Base-by-base conservation (phyloP, 176 grass and related monocot genomes). In the Saccharum officinarum region DNA sequence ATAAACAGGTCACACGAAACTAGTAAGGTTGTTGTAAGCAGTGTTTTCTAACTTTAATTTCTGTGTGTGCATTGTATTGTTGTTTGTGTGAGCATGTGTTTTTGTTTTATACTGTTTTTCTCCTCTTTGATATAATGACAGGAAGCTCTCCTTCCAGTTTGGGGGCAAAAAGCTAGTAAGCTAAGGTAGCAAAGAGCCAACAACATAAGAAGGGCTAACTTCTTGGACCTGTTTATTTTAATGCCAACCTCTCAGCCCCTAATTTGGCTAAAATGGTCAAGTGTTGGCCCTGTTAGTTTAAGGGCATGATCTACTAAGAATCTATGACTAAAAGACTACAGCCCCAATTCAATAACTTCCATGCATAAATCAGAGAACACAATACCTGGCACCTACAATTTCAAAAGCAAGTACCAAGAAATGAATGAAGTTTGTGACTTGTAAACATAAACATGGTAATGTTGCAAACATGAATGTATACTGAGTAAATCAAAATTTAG, bases 401-500 rank as follows among this genome's bases (percentile, higher is more conserved):
- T 54, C 14, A 68, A 55, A 54, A 55, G 25, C 49, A 59, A 44
- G 74, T 57, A 41, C 28, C 67, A 80, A n/a, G 52, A 64, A 39
- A 87, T 3, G 8, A 38, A 68, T 67, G 31, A 57, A 54, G 57
- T 37, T n/a, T 68, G 44, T 45, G 55, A 69, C 37, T 63, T 28
- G 8, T 64, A 78, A 64, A 18, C 12, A 28, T 6, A 64, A 78
- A 44, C 13, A 79, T 79, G 23, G 60, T 36, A 76, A 31, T 76
- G 33, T 13, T 76, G 37, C 17, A 77, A 59, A 65, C 14, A 10
- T 41, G 45, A 79, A 67, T 80, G 44, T 26, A 46, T 68, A 80
- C 18, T 60, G 10, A 42, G 67, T 68, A 78, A 39, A 84, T 33
- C 25, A 69, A 76, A 44, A 62, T 30, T 77, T 77, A 82, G 57